phyloP scores from a whole-genome alignment of 345 rosid species.

The Camelina neglecta region DNA sequence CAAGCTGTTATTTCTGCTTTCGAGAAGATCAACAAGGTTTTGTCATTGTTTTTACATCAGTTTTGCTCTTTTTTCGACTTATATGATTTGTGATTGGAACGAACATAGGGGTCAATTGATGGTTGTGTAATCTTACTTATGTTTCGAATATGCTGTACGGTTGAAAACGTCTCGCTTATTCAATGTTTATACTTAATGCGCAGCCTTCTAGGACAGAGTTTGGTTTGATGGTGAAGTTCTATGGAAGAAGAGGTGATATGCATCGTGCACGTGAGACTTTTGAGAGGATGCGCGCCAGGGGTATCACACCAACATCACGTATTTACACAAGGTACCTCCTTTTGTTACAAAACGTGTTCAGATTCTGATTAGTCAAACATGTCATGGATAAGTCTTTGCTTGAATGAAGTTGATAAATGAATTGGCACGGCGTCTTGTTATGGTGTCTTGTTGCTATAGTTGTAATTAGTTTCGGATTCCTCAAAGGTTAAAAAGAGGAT shows the following conservation, averaged over 20 bases:
- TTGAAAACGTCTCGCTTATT: not conserved
- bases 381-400: not conserved
- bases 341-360: conserved; percentile 19
- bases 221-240: conserved; percentile 90
- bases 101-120: not conserved
- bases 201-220: conserved; percentile 98
- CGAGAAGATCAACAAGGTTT: conserved; percentile 83
- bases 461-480: conserved; percentile 30
- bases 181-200: conserved; percentile 22
- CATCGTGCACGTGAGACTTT: conserved; percentile 94
- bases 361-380: not conserved
- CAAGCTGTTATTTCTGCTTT: conserved; percentile 87
- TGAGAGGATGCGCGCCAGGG: conserved; percentile 91
- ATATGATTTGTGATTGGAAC: not conserved
- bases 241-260: conserved; percentile 96
- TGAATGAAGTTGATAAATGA: not conserved
- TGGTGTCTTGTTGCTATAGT: not conserved
- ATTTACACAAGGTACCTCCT: conserved; percentile 76
- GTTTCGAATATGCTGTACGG: not conserved
- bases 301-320: conserved; percentile 88
- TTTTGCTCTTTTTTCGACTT: conserved; percentile 11
- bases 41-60: conserved; percentile 18
- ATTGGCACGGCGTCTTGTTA: not conserved
- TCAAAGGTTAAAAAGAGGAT: conserved; percentile 48
- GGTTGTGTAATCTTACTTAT: not conserved